A percentile compares a stretch with the other conserved stretches of the same genome.
phyloP scores from a whole-genome alignment of 2,329 filamentous ascomycete species.

The Aaosphaeria pasadenensis region DNA sequence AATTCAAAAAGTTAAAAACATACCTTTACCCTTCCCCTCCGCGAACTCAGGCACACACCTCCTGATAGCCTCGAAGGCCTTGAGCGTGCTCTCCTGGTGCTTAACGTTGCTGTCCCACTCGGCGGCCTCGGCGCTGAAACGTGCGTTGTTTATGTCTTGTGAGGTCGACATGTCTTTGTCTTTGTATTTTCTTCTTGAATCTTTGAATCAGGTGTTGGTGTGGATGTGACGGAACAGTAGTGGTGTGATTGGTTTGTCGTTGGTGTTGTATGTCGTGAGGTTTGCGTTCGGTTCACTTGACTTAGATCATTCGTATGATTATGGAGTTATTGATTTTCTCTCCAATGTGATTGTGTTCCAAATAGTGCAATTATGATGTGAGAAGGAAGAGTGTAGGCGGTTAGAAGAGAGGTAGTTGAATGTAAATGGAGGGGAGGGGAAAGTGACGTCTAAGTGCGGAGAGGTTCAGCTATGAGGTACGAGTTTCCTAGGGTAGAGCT shows the following conservation, averaged over 20 bases:
- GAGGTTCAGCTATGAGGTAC: no score
- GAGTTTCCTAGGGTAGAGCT: no score
- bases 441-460: background rate
- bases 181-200: no score
- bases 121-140: slow-evolving; percentile 56
- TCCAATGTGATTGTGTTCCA: no score
- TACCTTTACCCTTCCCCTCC: slow-evolving; percentile 26
- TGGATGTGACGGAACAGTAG: slow-evolving; percentile 1
- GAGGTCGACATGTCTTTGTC: slow-evolving; percentile 1
- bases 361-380: no score
- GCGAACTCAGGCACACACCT: slow-evolving; percentile 34
- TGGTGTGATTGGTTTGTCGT: no score
- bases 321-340: no score
- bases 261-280: no score
- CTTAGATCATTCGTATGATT: no score
- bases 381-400: no score
- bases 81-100: slow-evolving; percentile 45
- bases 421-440: background rate
- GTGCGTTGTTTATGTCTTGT: slow-evolving; percentile 38
- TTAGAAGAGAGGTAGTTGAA: background rate
- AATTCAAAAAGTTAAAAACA: background rate
- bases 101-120: slow-evolving; percentile 55
- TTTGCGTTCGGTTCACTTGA: no score
- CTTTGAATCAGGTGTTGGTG: slow-evolving; percentile 1
- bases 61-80: slow-evolving; percentile 47